phyloP scores from a whole-genome alignment of 2,329 filamentous ascomycete genomes.

The Ophiostoma montium region DNA sequence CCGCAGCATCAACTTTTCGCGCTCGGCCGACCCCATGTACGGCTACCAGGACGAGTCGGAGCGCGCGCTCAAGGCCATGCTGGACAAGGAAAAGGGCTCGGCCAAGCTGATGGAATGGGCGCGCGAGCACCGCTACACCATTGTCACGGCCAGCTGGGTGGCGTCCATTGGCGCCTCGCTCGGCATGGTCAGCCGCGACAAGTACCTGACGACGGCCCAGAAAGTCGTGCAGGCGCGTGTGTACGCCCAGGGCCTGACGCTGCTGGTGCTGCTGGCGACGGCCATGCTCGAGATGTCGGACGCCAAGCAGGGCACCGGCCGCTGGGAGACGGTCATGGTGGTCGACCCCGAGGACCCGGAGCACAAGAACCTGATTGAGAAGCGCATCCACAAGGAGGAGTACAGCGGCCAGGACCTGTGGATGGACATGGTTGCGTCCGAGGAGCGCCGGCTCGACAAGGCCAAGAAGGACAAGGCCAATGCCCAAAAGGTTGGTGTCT shows the following conservation, averaged over 20 bases:
- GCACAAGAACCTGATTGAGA: constrained; percentile 74
- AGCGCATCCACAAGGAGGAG: constrained; percentile 73
- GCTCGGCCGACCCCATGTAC: constrained; percentile 50
- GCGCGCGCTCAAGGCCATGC: constrained; percentile 38
- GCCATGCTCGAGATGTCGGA: constrained; percentile 73
- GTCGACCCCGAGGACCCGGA: constrained; percentile 68
- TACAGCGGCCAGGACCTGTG: constrained; percentile 86
- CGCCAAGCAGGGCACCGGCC: constrained; percentile 57
- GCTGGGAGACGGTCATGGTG: constrained; percentile 76
- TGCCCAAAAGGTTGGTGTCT: constrained; percentile 11
- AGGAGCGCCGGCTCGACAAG: constrained; percentile 46
- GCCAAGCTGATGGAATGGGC: constrained; percentile 56
- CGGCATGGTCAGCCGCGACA: constrained; percentile 62
- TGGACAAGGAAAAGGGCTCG: constrained; percentile 39
- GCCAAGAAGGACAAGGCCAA: constrained; percentile 20
- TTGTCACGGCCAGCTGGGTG: constrained; percentile 72
- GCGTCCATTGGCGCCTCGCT: constrained; percentile 65
- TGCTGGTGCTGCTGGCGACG: constrained; percentile 69
- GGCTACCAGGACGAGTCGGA: constrained; percentile 51
- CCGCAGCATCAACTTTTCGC: constrained; percentile 49
- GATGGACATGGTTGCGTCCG: constrained; percentile 78
- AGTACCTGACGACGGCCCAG: constrained; percentile 59
- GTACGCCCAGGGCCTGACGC: constrained; percentile 79
- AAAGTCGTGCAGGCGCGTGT: constrained; percentile 92
- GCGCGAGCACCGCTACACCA: constrained; percentile 67